Conservation (phyloP, 441 rosid species). For the Gossypium schwendimanii region DNA sequence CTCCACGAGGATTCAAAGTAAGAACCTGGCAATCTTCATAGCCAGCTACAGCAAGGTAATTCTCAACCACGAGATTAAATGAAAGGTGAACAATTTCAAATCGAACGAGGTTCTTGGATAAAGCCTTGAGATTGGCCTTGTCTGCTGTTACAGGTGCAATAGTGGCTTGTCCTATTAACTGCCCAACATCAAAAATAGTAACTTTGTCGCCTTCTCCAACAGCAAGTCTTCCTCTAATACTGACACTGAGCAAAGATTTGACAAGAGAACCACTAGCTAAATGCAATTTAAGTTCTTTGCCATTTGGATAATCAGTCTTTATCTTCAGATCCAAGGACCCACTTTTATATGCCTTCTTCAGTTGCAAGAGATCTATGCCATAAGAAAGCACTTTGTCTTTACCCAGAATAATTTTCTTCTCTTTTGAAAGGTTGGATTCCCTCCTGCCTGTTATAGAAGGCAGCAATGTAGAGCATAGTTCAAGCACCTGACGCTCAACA, state of each 20-base stretch:
- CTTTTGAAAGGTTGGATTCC: slow-evolving; percentile 64
- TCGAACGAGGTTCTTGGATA: slow-evolving; percentile 93
- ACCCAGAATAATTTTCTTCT: slow-evolving; percentile 66
- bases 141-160: slow-evolving; percentile 92
- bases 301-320: slow-evolving; percentile 95
- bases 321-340: slow-evolving; percentile 97
- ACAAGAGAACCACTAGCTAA: slow-evolving; percentile 87
- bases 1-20: slow-evolving; percentile 93
- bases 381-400: slow-evolving; percentile 79
- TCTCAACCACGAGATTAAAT: slow-evolving; percentile 82
- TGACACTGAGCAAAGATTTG: slow-evolving; percentile 96
- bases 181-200: slow-evolving; percentile 95
- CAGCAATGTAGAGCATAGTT: slow-evolving; percentile 70
- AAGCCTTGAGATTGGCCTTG: slow-evolving; percentile 96
- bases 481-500: slow-evolving; percentile 71
- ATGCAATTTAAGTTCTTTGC: slow-evolving; percentile 95
- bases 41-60: slow-evolving; percentile 98
- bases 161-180: slow-evolving; percentile 92
- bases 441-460: slow-evolving; percentile 79
- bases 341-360: slow-evolving; percentile 97
- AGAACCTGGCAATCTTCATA: slow-evolving; percentile 99
- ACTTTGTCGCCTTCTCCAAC: slow-evolving; percentile 99
- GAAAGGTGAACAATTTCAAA: slow-evolving; percentile 96
- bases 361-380: slow-evolving; percentile 79
- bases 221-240: slow-evolving; percentile 96